Evolutionary conservation across 2,329 filamentous ascomycete genomes (phyloP), one percentile per base, ranked within the genome.

Genomic region (Rachicladosporium sp.): DNA sequence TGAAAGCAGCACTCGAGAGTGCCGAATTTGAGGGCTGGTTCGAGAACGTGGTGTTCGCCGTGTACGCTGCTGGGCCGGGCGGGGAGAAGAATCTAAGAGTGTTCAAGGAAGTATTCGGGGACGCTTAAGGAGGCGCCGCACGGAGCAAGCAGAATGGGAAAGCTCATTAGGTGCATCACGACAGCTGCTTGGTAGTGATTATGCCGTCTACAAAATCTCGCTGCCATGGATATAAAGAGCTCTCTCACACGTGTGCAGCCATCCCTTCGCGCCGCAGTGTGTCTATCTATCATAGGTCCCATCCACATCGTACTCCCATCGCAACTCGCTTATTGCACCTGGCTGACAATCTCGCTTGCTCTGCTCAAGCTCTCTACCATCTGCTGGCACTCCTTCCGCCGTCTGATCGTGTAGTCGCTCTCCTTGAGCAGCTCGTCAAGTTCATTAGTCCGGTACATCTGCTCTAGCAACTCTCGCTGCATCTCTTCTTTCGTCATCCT

Each of bases 401-500:
- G 75, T 55, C 89, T 78, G 55, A 93, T 74, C 3, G 91, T 98
- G 71, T 94, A 96, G 63, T 98, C 91, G 59, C 85, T 93, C 67
- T 98, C 91, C 73, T 94, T 95, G 49, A 98, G 79, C 49, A 98
- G 71, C 46, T 95, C 88, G 51, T 98, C 91, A 21, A 95, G 73
- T 53, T 89, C 84, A 59, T 84, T 80, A 38, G 78, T 81, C 60
- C 87, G 80, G 73, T 98, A 98, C 83, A 98, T 91, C 65, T 94
- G 88, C 67, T 94, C 89, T 34, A 98, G 75, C 15, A 98, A 76
- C 66, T 98, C 91, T 54, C 83, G 78, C 63, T 98, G 91, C 89
- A 98, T 98, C 62, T 95, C 87, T 52, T 96, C 89, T 67, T 95
- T 96, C 52, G 89, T 93, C 62, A 80, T 84, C 57, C 86, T 93